These are phyloP conservation scores for Cercospora zeina DNA, from an alignment of 2,329 filamentous ascomycete genomes.

Conservation along the genomic window DNA sequence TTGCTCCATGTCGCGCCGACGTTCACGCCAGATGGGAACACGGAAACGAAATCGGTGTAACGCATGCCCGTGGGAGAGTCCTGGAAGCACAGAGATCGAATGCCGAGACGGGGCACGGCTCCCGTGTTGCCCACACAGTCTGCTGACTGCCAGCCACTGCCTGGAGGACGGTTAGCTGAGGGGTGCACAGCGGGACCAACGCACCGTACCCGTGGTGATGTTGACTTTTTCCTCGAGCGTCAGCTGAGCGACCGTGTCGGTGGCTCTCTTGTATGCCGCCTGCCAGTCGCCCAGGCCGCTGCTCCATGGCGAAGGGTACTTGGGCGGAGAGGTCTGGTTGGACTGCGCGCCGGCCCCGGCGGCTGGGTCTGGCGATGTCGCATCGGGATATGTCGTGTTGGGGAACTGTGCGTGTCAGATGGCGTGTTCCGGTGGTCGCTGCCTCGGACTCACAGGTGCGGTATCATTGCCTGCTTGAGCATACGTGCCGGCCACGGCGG, in stretches of 20 bases:
- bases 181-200: not conserved
- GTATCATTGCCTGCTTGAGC: conserved; percentile 27
- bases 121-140: conserved; percentile 75
- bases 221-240: conserved; percentile 90
- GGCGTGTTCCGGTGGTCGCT: not conserved
- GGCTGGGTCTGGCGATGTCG: conserved; percentile 25
- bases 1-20: conserved; percentile 82
- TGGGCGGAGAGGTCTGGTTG: conserved; percentile 57
- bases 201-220: conserved; percentile 30
- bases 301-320: conserved; percentile 87
- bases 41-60: conserved; percentile 74
- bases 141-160: conserved; percentile 71
- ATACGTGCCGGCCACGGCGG: conserved; percentile 9
- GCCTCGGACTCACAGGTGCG: conserved; percentile 14
- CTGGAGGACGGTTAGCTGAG: conserved; percentile 46
- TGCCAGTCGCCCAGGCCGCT: conserved; percentile 72
- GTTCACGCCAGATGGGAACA: conserved; percentile 75
- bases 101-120: conserved; percentile 43
- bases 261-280: conserved; percentile 72
- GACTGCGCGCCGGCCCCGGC: conserved; percentile 36
- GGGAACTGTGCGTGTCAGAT: conserved; percentile 17
- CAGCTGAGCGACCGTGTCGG: conserved; percentile 75
- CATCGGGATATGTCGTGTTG: conserved; percentile 23
- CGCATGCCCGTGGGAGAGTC: conserved; percentile 81
- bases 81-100: conserved; percentile 68